Base-by-base conservation (phyloP, 352 stramenopile genomes). In the Globisporangium radiosum region DNA sequence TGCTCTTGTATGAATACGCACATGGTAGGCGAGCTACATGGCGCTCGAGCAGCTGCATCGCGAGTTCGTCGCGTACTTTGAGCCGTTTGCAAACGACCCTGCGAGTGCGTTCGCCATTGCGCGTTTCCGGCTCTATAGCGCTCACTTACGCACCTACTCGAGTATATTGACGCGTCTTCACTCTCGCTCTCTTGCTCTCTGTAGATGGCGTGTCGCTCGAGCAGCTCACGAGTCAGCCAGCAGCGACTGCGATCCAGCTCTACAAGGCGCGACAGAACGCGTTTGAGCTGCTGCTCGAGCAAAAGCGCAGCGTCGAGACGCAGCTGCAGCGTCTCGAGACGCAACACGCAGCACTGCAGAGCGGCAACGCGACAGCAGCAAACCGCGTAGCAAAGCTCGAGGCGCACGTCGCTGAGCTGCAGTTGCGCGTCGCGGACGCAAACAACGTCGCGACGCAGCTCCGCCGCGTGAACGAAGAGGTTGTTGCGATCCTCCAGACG, bases 401-500 rank as follows among this genome's bases (percentile, higher is more conserved):
- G 66, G 70, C 73, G 33, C 73, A 77, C 47, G 36, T 75, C 13
- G 61, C 67, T 15, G 73, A 81, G 51, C 52, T 77, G n/a, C 72
- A 85, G 57, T 62, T 77, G 50, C 73, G 75, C 33, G 63, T 73
- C 19, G 70, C 68, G 36, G 62, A 70, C n/a, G 58, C 60, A 5
- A 78, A 67, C 51, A 65, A 77, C 62, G 61, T 75, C 39, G 68
- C 73, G 14, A 49, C 60, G 33, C 75, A 83, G 56, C 66, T 88
- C 60, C 73, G 66, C 7, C 76, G 75, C 44, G 59, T 75, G 33
- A 90, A 90, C 40, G 59, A 73, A 43, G 81, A 90, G 47, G 61
- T 90, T 17, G 65, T 87, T 38, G 71, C 76, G 52, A 76, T 90
- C 37, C 64, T 91, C 33, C 66, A 87, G 59, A 82, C 76, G 5